These are phyloP conservation scores for Dovyalis caffra DNA, from an alignment of 345 rosid genomes.

Conservation along the genomic window DNA sequence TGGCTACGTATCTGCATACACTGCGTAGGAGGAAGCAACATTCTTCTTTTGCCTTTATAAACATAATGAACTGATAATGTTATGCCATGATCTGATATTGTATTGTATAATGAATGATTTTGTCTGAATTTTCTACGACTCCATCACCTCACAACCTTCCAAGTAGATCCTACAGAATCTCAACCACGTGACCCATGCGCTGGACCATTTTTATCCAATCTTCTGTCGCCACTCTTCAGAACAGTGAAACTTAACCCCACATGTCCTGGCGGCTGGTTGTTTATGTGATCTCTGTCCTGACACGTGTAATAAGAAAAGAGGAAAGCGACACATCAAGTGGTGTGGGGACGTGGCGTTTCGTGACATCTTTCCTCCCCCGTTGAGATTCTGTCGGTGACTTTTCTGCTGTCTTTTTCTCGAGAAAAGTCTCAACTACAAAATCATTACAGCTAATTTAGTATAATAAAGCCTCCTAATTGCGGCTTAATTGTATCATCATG, in stretches of 20 bases:
- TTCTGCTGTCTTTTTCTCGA: background rate
- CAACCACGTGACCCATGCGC: background rate
- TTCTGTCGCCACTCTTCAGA: background rate
- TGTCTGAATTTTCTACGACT: background rate
- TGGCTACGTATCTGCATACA: background rate
- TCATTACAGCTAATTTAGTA: background rate
- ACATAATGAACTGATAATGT: background rate
- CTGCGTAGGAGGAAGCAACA: background rate
- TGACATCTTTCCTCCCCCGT: background rate
- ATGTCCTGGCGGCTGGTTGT: conserved; percentile 1
- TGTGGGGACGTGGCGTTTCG: background rate
- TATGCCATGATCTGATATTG: background rate
- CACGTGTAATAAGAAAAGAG: conserved; percentile 4
- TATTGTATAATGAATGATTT: background rate
- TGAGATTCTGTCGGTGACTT: conserved; percentile 13
- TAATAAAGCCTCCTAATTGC: no score
- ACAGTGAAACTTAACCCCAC: background rate
- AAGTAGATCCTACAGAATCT: conserved; percentile 14
- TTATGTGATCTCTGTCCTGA: background rate
- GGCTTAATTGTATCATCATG: background rate
- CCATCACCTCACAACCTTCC: conserved; percentile 8
- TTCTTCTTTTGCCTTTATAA: background rate
- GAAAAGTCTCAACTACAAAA: background rate
- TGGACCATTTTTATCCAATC: background rate
- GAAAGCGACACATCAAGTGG: background rate